Base-by-base conservation (phyloP, 225 moss, liverwort and hornwort genomes). In the Anthoceros angustus region DNA sequence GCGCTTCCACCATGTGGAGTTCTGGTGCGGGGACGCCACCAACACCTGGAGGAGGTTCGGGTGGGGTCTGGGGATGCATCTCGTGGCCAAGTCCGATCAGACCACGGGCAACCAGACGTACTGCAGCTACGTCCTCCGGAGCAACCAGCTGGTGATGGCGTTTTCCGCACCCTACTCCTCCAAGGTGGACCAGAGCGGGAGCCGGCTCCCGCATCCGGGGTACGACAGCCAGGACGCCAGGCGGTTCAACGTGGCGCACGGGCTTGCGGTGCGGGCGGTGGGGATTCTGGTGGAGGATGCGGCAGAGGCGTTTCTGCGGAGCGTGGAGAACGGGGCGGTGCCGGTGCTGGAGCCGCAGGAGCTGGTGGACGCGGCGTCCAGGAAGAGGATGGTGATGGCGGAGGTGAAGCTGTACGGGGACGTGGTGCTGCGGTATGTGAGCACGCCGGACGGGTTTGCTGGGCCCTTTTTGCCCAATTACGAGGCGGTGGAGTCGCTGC, bases 11-110 rank as follows among this genome's bases (percentile, higher is more conserved):
- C 98, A 98, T 70, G 66, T 98, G 69, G 98, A 98, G 73, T 98
- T 98, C 25, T 92, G 92, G 98, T 92, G 92, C 41, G 98, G 89
- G 24, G 98, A 98, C 78, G 98, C 98, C 26, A 85, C 86, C 42
- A 98, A 92, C 63, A 79, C 92, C 0, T 98, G 87, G 87, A 77
- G 91, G 14, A 82, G 98, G 63, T 92, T 98, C 68, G 70, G 89
- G 32, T 92, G 98, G 98, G 98, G 98, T 55, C 79, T 98, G 70
- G 98, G 98, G 21, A 89, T 98, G 98, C 85, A 87, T 69, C 82
- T 98, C 2, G 98, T 98, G 8, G 98, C 84, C 5, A 92, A 92
- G 66, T 92, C 89, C 39, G 98, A 98, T 63, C 98, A 92, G 64
- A 89, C 80, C 6, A 98, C 92, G 2, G 89, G 98, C 23, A 98